phyloP scores from a whole-genome alignment of 1,284 basidiomycete species.

The Cutaneotrichosporon cavernicola region DNA sequence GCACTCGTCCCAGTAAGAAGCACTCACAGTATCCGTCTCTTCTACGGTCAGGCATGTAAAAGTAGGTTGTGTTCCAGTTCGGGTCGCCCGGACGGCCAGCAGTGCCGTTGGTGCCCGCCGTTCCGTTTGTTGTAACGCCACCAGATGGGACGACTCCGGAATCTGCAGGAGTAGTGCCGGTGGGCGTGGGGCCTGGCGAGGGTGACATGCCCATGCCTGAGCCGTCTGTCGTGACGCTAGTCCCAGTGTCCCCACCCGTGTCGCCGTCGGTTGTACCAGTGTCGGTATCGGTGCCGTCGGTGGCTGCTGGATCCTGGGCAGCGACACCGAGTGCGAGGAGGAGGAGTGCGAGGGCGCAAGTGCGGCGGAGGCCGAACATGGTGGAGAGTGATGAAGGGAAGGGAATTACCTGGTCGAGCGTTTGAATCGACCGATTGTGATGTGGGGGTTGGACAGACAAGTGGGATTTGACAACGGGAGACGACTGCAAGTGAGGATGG shows the following conservation, averaged over 20 bases:
- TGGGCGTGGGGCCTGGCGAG: background rate
- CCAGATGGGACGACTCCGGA: background rate
- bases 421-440: background rate
- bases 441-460: background rate
- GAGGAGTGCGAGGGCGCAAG: constrained; percentile 1
- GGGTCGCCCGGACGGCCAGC: background rate
- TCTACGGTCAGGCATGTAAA: constrained; percentile 16
- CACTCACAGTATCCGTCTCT: constrained; percentile 22
- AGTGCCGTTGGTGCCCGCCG: background rate
- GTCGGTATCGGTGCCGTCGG: background rate
- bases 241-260: background rate
- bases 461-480: background rate
- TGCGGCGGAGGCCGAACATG: constrained; percentile 1
- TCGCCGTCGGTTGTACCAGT: background rate
- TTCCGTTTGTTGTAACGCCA: background rate
- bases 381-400: background rate
- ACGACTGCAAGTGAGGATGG: background rate
- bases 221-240: background rate
- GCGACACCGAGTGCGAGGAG: constrained; percentile 1
- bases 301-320: background rate
- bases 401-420: background rate
- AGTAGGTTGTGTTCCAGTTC: constrained; percentile 17
- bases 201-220: background rate
- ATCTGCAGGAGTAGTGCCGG: background rate
- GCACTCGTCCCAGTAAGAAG: no score